Evolutionary conservation across 73 alveolate species (phyloP), one percentile per base, ranked within the genome.

Genomic region (Breviolum minutum): DNA sequence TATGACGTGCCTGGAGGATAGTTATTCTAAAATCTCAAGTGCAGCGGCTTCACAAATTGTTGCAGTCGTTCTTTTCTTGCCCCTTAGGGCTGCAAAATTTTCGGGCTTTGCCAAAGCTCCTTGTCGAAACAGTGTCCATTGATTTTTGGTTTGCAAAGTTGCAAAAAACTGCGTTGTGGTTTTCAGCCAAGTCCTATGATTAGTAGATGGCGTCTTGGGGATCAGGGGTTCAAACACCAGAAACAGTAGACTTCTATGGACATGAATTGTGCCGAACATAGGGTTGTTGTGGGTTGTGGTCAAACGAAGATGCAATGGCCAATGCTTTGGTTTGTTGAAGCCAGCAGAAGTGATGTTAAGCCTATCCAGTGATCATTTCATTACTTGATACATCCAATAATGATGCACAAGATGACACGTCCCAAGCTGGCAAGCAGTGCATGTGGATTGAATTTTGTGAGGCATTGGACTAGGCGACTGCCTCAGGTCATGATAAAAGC

Each of bases 401-500:
- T 40, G 54, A 40, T 40, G 0, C 54, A 40, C 54, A 40, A 40
- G 5, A 40, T 40, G 54, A 40, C 54, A 0, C 3, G 54, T 40
- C 54, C 54, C 54, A 40, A 40, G 54, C 54, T 40, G 54, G 0
- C 54, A 40, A 40, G 54, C 54, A 3, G 5, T 40, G 3, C 54
- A 40, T 40, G 54, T 40, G 54, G 54, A 68, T 22, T 68, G 77
- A 68, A 68, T 17, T 68, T 22, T 17, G 24, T 14, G 77, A 22
- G 4, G 77, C 77, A 68, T 22, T 17, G n/a, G n/a, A 68, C 77
- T 40, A 0, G 54, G 54, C 54, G 3, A 40, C 63, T 29, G 27
- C 30, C 8, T 27, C 63, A 86, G 94, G 94, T 79, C 5, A 86
- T 63, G 94, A 79, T 79, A 14, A 63, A 61, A 63, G 94, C 94